Percentiles rank a stretch among this genome's conserved stretches.
phyloP scores from a whole-genome alignment of 164 flowering plant genomes.

The Santalum album region DNA sequence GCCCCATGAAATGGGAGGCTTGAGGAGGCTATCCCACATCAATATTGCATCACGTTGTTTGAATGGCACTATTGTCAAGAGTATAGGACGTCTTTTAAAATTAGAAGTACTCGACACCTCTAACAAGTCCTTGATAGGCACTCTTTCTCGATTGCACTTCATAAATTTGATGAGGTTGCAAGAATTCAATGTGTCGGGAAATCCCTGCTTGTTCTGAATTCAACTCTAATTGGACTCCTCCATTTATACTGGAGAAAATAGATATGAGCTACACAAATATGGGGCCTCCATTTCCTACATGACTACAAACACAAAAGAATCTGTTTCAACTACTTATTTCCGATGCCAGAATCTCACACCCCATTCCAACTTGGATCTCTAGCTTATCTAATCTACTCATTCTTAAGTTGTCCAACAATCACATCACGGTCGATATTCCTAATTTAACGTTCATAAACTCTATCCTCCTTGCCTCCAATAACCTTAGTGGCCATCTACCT shows the following conservation, averaged over 20 bases:
- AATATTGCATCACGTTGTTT: not conserved
- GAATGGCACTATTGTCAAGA: not conserved
- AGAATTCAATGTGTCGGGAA: not conserved
- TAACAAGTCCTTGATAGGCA: not conserved
- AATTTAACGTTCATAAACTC: too few species aligned
- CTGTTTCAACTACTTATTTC: not conserved
- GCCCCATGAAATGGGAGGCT: too few species aligned
- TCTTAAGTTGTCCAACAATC: constrained; percentile 6
- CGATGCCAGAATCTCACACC: constrained; percentile 3
- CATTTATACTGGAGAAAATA: not conserved
- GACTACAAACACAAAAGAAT: constrained; percentile 1
- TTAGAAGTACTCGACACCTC: not conserved
- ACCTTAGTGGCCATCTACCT: too few species aligned
- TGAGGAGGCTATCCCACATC: not conserved
- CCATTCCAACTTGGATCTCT: constrained; percentile 13
- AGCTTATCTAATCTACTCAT: not conserved
- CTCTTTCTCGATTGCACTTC: not conserved
- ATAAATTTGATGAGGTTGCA: not conserved
- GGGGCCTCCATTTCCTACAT: too few species aligned
- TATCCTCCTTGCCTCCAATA: too few species aligned
- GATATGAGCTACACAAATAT: not conserved
- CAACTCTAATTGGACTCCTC: constrained; percentile 10
- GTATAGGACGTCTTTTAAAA: not conserved
- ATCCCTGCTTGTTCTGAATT: not conserved
- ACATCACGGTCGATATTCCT: constrained; percentile 3